phyloP scores from a whole-genome alignment of 2,329 filamentous ascomycete species.

The Aquanectria penicillioides region DNA sequence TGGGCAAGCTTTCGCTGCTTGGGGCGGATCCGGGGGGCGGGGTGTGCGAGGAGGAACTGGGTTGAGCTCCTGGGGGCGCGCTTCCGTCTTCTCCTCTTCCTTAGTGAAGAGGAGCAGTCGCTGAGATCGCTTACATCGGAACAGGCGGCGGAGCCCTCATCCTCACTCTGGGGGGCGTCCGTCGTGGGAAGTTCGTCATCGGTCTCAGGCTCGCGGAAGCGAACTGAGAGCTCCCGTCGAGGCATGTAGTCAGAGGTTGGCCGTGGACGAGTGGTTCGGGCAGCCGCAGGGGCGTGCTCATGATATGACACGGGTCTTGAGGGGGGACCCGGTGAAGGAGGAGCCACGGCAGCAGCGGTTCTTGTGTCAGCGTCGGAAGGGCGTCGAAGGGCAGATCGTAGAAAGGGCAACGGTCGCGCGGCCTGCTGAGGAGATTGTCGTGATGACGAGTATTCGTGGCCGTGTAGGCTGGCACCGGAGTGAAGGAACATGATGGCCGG shows the following conservation, averaged over 20 bases:
- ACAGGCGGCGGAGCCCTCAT: conserved; percentile 55
- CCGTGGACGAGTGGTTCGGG: conserved; percentile 38
- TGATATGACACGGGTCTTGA: conserved; percentile 39
- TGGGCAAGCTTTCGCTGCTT: conserved; percentile 74
- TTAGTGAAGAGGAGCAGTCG: conserved; percentile 55
- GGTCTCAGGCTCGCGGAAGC: conserved; percentile 54
- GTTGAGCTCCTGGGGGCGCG: conserved; percentile 66
- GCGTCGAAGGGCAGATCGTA: conserved; percentile 54
- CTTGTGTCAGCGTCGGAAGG: conserved; percentile 43
- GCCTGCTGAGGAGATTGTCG: conserved; percentile 46
- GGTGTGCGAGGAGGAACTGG: conserved; percentile 74
- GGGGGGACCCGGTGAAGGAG: conserved; percentile 20
- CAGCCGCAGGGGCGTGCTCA: conserved; percentile 34
- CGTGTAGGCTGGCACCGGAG: conserved; percentile 67
- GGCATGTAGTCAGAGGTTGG: conserved; percentile 52
- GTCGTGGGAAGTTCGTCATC: conserved; percentile 37
- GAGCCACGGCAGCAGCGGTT: conserved; percentile 23
- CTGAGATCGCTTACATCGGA: conserved; percentile 57
- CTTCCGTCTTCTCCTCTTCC: conserved; percentile 53
- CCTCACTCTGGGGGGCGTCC: conserved; percentile 53
- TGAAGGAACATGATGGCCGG: conserved; percentile 65
- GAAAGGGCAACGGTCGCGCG: conserved; percentile 50
- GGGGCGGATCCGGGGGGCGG: conserved; percentile 66
- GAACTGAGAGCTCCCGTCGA: conserved; percentile 55
- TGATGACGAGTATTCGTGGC: conserved; percentile 65